Base-by-base conservation (phyloP, 1,139 yeast species). In the Diutina mesorugosa region DNA sequence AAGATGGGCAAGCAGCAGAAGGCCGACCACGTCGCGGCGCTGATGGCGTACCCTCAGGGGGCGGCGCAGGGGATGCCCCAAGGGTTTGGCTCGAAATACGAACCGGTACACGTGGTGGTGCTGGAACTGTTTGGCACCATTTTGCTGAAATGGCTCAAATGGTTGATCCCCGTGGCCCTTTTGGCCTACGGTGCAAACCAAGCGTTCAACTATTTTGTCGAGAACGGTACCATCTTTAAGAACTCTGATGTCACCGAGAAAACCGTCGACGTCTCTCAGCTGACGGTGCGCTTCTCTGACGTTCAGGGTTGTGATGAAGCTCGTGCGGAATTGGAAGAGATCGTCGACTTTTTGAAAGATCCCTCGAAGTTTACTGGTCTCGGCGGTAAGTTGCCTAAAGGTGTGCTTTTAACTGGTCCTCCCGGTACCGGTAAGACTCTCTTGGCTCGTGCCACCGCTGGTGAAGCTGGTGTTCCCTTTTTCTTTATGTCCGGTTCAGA, bases 391-490 rank as follows among this genome's bases (percentile, higher is more conserved):
- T 77, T 95, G 63, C 99, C 99, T 58, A 93, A 91, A 69, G 99
- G 99, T 76, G 96, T 95, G 5, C 74, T 95, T 58, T 77, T 95
- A 61, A 93, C 99, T 7, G 99, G 99, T 54, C 99, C 99, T 47
- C 99, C 99, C 47, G 99, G 99, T 72, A 95, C 99, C 6, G 99
- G 99, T 81, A 95, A 95, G 70, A 95, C 99, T 1, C 76, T 95
- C 61, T 79, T 95, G 60, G 99, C 99, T 0, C 82, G 99, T 64
- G 99, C 99, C 21, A 95, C 97, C 47, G 99, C 99, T 10, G 99
- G 99, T 59, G 99, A 95, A 71, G 99, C 99, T 2, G 99, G 97
- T 55, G 99, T 93, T 38, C 99, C 98, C 35, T 95, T 95, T 68
- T 93, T 93, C 71, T 93, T 91, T 71, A 91, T 93, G 98, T 87